Evolutionary conservation across 306 rosid genomes (phyloP).

Genomic region (Prunus campanulata): DNA sequence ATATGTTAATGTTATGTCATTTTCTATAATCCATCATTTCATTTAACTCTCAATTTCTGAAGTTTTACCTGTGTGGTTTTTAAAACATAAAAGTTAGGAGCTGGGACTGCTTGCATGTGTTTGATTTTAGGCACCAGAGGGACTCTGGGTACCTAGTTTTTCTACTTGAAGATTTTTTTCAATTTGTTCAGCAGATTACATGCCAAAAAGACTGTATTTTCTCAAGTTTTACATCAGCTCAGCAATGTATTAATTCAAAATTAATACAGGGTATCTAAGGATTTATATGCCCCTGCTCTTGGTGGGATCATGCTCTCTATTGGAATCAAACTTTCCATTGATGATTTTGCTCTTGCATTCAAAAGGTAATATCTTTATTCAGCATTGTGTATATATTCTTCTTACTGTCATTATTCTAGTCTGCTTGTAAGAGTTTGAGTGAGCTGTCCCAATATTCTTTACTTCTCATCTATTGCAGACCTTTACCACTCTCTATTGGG

Average conservation of each 20-base stretch:
- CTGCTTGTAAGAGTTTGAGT: slow-evolving; percentile 22
- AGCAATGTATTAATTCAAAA: slow-evolving; percentile 22
- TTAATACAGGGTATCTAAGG: slow-evolving; percentile 88
- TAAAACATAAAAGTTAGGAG: neutral
- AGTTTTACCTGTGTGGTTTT: neutral
- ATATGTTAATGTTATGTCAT: neutral
- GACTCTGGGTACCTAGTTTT: slow-evolving; percentile 8
- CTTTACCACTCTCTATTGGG: slow-evolving; percentile 82
- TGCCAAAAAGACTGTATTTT: slow-evolving; percentile 4
- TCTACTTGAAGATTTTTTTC: slow-evolving; percentile 1
- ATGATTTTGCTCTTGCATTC: slow-evolving; percentile 89
- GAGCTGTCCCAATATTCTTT: slow-evolving; percentile 28
- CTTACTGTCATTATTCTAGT: slow-evolving; percentile 10
- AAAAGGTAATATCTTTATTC: slow-evolving; percentile 53
- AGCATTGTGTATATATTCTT: neutral
- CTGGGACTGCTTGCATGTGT: slow-evolving; percentile 37
- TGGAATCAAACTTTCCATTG: slow-evolving; percentile 79
- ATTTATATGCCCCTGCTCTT: slow-evolving; percentile 93
- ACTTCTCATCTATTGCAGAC: slow-evolving; percentile 60
- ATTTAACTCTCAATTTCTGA: neutral
- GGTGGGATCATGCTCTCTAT: slow-evolving; percentile 99
- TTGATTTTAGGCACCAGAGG: slow-evolving; percentile 34
- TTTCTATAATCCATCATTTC: neutral
- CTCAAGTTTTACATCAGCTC: neutral
- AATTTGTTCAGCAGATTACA: neutral